Percentiles rank a stretch among this genome's conserved stretches.
Evolutionary conservation across 306 rosid species (phyloP).

Genomic region (Morella rubra): DNA sequence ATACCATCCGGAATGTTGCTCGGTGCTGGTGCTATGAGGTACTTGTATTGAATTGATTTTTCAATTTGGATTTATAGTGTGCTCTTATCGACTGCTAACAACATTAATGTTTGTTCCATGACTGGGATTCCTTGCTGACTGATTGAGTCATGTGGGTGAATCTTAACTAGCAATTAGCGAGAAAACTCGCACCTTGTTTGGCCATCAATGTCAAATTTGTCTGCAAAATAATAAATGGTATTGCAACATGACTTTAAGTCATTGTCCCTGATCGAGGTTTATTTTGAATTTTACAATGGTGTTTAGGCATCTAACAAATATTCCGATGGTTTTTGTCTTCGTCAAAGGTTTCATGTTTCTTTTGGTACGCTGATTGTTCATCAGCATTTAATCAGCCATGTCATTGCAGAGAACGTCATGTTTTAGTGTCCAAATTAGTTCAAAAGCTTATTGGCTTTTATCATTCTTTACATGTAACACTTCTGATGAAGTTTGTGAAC

Average conservation of each 20-base stretch:
- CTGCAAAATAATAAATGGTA: not conserved
- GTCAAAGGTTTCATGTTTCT: too few relatives aligned
- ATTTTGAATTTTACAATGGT: not conserved
- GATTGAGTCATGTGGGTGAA: constrained; percentile 1
- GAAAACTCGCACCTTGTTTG: not conserved
- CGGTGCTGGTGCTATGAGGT: constrained; percentile 97
- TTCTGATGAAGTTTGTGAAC: not conserved
- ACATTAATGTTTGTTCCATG: constrained; percentile 16
- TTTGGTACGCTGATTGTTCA: too few relatives aligned
- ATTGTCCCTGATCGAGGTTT: not conserved
- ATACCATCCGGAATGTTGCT: constrained; percentile 88
- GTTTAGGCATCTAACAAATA: not conserved
- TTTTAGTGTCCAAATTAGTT: constrained; percentile 14
- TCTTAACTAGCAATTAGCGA: not conserved
- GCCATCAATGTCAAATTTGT: not conserved
- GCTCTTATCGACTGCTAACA: constrained; percentile 14
- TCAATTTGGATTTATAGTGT: constrained; percentile 10
- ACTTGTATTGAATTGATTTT: constrained; percentile 17
- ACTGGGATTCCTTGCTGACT: constrained; percentile 1
- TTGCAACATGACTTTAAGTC: not conserved
- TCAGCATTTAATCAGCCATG: too few relatives aligned
- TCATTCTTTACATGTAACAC: constrained; percentile 10
- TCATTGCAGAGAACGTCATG: not conserved
- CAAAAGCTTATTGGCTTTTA: constrained; percentile 13
- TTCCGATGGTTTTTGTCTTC: not conserved